Percentiles rank a stretch among this genome's conserved stretches.
These are phyloP conservation scores for Glycine latifolia DNA, from an alignment of 306 rosid genomes.

Conservation along the genomic window DNA sequence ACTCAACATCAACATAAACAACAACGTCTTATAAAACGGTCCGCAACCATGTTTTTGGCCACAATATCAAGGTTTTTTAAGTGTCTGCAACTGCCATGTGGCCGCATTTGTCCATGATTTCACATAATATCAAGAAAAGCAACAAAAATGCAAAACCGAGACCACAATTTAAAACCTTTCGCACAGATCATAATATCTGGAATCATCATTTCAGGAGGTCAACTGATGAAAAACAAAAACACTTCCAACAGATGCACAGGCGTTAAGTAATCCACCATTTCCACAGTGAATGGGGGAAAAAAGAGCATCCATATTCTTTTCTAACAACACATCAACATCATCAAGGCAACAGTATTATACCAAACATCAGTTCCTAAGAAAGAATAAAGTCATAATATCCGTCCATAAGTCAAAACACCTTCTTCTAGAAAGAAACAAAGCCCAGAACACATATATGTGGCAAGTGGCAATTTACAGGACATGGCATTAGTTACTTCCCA, in stretches of 20 bases:
- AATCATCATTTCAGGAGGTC: neutral
- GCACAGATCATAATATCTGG: neutral
- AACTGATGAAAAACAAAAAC: slow-evolving; percentile 3
- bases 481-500: neutral
- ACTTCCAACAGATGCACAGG: slow-evolving; percentile 12
- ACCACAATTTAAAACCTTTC: neutral
- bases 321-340: neutral
- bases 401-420: neutral
- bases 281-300: neutral
- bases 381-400: neutral
- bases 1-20: slow-evolving; percentile 19
- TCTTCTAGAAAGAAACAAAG: neutral
- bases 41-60: neutral
- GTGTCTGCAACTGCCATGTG: neutral
- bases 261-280: neutral
- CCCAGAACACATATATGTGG: neutral
- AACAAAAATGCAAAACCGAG: neutral
- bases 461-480: neutral
- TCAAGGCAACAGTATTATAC: slow-evolving; percentile 12
- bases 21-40: neutral
- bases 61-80: neutral
- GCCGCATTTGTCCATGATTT: no score
- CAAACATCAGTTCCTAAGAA: neutral
- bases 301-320: slow-evolving; percentile 2
- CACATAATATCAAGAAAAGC: no score